Evolutionary conservation across 2,329 filamentous ascomycete species (phyloP), one percentile per base, ranked within the genome.

Genomic region (Sarocladiaceae sp.): DNA sequence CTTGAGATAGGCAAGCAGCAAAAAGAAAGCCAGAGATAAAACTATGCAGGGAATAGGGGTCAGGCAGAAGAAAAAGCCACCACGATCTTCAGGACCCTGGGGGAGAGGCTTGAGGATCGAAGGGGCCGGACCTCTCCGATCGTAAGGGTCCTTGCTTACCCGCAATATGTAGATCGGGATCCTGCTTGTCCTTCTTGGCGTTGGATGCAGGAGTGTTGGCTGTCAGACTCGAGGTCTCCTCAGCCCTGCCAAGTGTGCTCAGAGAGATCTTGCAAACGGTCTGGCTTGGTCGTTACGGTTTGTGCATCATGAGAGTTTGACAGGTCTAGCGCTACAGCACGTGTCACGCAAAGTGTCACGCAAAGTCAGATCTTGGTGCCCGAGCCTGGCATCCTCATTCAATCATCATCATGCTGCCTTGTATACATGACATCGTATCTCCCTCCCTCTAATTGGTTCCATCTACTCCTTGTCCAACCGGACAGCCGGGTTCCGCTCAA

Each of bases 401-500:
- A 33, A 48, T 48, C 44, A 54, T 50, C 37, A 44, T 17, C 29
- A 49, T 50, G 15, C 18, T 48, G 39, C 28, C 35, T 51, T 39
- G 17, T 52, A 22, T 39, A 36, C 36, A 54, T 49, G 36, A 46
- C 40, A 17, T 51, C 40, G 42, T 25, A 26, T 22, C 12, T 12
- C 36, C 47, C 18, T 20, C 7, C 17, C 7, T 36, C 18, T 20
- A 46, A 51, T 56, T 42, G 52, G 68, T 26, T 26, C 20, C 31
- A 7, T 37, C 22, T 83, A 93, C 61, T 90, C 82, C 75, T 91
- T 93, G 62, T 95, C 89, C 66, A 97, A 75, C 69, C 93, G 81
- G 55, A 97, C 92, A 18, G 93, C 94, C 11, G 93, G 86, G 71
- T 96, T 97, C 60, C 79, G 84, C 76, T 95, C 87, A 60, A 99